Percentiles rank a stretch among this genome's conserved stretches.
Evolutionary conservation across 345 rosid genomes (phyloP).

Genomic region (Sonneratia caseolaris): DNA sequence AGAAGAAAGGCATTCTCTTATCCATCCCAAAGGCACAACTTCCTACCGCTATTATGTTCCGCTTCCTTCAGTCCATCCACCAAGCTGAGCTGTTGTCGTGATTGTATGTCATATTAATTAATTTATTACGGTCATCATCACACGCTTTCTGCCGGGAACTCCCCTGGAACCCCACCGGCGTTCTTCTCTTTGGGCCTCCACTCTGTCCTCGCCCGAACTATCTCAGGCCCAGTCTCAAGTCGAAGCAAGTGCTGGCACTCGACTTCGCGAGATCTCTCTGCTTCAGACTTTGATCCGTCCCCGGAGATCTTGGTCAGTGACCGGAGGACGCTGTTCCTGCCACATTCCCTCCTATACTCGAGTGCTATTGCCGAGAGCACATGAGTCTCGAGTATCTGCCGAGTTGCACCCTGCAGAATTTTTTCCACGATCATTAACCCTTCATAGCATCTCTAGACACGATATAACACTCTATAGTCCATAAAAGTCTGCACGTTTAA

Average conservation of each 20-base stretch:
- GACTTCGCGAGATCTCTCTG: slow-evolving; percentile 21
- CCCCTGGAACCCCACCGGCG: not conserved
- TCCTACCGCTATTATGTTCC: too few relatives aligned
- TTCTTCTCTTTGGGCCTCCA: slow-evolving; percentile 61
- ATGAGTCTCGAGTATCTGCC: slow-evolving; percentile 62
- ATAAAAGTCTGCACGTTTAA: not conserved
- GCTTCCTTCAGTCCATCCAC: not conserved
- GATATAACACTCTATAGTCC: not conserved
- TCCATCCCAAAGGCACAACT: too few relatives aligned
- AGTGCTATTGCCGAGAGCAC: slow-evolving; percentile 58
- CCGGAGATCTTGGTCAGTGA: slow-evolving; percentile 56
- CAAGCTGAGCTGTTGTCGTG: too few relatives aligned
- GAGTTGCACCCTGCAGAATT: slow-evolving; percentile 68
- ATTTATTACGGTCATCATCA: not conserved
- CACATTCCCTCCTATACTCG: slow-evolving; percentile 91
- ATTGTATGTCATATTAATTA: too few relatives aligned
- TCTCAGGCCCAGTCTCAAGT: slow-evolving; percentile 67
- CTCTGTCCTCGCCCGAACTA: slow-evolving; percentile 71
- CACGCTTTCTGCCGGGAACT: not conserved
- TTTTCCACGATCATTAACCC: not conserved
- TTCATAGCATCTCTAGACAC: not conserved
- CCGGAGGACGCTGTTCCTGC: slow-evolving; percentile 72
- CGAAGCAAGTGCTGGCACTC: slow-evolving; percentile 89
- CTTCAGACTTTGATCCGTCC: slow-evolving; percentile 1
- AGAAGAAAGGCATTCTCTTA: too few relatives aligned